A percentile compares a stretch with the other conserved stretches of the same genome.
Evolutionary conservation across 306 rosid genomes (phyloP).

Genomic region (Cucumis melo): DNA sequence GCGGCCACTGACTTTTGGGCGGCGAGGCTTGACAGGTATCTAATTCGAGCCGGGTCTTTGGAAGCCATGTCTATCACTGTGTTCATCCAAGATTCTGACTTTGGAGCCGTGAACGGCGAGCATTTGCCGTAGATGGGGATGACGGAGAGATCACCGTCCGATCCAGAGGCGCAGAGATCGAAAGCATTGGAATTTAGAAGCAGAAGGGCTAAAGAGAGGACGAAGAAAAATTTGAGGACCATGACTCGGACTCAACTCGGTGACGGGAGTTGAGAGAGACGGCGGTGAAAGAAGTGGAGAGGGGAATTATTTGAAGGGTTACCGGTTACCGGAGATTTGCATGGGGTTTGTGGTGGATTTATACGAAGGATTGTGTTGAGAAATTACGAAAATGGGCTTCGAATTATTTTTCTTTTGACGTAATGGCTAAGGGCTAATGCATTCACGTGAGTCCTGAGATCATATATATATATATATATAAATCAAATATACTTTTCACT

Average conservation of each 20-base stretch:
- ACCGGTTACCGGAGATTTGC: not conserved
- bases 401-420: not conserved
- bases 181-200: slow-evolving; percentile 12
- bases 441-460: not conserved
- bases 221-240: slow-evolving; percentile 19
- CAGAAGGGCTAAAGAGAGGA: slow-evolving; percentile 19
- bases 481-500: no score
- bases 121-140: slow-evolving; percentile 79
- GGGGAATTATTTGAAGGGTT: not conserved
- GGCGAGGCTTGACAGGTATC: slow-evolving; percentile 38
- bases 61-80: slow-evolving; percentile 63
- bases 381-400: not conserved
- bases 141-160: slow-evolving; percentile 34
- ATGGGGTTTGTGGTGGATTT: not conserved
- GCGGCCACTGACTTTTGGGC: slow-evolving; percentile 36
- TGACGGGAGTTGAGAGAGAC: not conserved
- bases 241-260: slow-evolving; percentile 19
- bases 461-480: no score
- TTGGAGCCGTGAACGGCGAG: slow-evolving; percentile 62
- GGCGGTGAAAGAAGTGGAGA: not conserved
- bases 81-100: slow-evolving; percentile 39
- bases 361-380: not conserved
- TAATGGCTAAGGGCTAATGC: not conserved
- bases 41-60: slow-evolving; percentile 49
- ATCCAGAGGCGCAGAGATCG: slow-evolving; percentile 45